These are phyloP conservation scores for Rhodamnia rubescens DNA, from an alignment of 345 rosid genomes.

Conservation along the genomic window DNA sequence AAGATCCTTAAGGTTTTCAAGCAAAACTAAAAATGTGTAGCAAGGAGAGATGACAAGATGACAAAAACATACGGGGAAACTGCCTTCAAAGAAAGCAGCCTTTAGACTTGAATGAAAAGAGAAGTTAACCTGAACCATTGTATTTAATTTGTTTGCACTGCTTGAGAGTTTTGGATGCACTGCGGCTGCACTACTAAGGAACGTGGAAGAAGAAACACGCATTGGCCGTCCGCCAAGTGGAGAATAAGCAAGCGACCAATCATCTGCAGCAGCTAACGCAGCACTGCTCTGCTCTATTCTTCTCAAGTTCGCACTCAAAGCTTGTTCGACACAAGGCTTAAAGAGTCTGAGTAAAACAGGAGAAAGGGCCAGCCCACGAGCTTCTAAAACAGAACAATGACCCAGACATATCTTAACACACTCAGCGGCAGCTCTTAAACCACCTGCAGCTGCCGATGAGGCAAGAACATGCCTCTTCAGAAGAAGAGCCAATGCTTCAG, in stretches of 20 bases:
- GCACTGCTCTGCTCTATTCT: conserved; percentile 72
- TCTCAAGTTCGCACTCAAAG: conserved; percentile 52
- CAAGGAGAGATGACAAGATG: not conserved
- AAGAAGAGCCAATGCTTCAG: conserved; percentile 45
- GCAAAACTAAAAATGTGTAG: not conserved
- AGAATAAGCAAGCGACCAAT: conserved; percentile 58
- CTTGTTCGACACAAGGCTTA: conserved; percentile 55
- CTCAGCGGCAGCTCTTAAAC: conserved; percentile 60
- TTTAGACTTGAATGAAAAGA: not conserved
- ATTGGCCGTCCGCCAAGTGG: conserved; percentile 41
- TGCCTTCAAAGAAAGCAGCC: not conserved
- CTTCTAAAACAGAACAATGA: conserved; percentile 67
- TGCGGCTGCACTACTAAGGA: conserved; percentile 14
- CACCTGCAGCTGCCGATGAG: conserved; percentile 68
- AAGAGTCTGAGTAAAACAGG: conserved; percentile 62
- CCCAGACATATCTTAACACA: conserved; percentile 62
- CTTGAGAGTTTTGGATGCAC: conserved; percentile 61
- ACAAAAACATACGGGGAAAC: not conserved
- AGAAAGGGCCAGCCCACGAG: conserved; percentile 80
- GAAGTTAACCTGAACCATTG: conserved; percentile 62
- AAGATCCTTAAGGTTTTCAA: not conserved
- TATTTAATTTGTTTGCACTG: conserved; percentile 72
- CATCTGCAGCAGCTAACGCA: conserved; percentile 76
- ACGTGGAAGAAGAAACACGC: conserved; percentile 21
- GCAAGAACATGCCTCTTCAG: conserved; percentile 63